Conservation (phyloP, 2,329 filamentous ascomycete species). For the Monosporascus sp. region DNA sequence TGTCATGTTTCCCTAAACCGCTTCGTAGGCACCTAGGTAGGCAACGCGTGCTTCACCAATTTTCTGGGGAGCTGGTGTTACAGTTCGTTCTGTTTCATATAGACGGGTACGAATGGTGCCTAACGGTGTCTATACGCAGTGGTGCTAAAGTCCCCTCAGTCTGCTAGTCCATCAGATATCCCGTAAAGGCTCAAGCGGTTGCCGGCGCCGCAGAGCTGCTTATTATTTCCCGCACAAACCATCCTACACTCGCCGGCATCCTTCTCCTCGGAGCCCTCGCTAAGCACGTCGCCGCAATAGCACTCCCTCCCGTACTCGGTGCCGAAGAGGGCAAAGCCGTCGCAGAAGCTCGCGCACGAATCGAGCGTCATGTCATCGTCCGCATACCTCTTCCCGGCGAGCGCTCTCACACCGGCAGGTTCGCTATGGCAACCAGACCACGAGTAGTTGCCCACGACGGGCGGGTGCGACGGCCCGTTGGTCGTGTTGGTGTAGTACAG, state of each 20-base stretch:
- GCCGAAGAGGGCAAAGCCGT: slow-evolving; percentile 28
- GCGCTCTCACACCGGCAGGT: slow-evolving; percentile 25
- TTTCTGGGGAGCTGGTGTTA: no score
- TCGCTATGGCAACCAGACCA: slow-evolving; percentile 35
- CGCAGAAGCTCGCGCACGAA: slow-evolving; percentile 25
- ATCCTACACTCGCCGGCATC: slow-evolving; percentile 15
- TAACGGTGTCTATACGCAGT: no score
- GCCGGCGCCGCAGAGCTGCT: slow-evolving; percentile 26
- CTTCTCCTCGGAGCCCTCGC: slow-evolving; percentile 14
- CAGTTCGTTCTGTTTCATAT: no score
- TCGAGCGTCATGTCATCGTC: slow-evolving; percentile 29
- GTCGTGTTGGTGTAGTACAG: slow-evolving; percentile 16
- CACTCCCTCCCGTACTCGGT: slow-evolving; percentile 30
- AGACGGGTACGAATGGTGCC: no score
- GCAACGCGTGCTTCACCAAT: no score
- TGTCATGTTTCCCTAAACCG: no score
- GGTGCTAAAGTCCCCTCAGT: neutral
- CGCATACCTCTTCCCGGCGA: slow-evolving; percentile 17
- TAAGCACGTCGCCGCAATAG: slow-evolving; percentile 32
- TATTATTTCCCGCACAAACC: slow-evolving; percentile 18
- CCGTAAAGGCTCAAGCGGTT: slow-evolving; percentile 26
- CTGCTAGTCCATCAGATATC: neutral
- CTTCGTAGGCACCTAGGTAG: no score
- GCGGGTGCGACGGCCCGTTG: slow-evolving; percentile 3
- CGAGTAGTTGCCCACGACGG: slow-evolving; percentile 14